Base-by-base conservation (phyloP, 2,329 filamentous ascomycete genomes). In the Colletotrichum siamense region DNA sequence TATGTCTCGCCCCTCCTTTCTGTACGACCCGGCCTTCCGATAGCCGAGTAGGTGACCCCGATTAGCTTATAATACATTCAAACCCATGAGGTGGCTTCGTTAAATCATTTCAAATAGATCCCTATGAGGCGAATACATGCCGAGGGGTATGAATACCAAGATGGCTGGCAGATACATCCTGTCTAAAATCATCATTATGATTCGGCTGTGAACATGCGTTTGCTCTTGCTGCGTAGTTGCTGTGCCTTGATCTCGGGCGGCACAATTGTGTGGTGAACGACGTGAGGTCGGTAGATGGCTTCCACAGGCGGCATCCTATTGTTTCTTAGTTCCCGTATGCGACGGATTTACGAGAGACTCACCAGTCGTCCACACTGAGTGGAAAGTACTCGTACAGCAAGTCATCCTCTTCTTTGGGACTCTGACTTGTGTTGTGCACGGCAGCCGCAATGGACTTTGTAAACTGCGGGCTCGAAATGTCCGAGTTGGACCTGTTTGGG, bases 381-480 rank as follows among this genome's bases (percentile, higher is more conserved):
- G 96, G 96, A 79, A 99, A 98, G 82, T 99, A 98, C 85, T 99
- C 96, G 82, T 98, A 98, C 22, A 98, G 87, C 79, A 96, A 87
- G 84, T 98, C 96, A 1, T 93, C 93, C 79, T 94, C 94, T 80
- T 98, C 95, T 78, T 93, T 86, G 39, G 94, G 89, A 82, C 94
- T 93, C 82, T 91, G 90, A 79, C 88, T 89, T 62, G 81, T 79
- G 69, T 84, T 84, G 26, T 85, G 84, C 6, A 82, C 84, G 3
- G 82, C 81, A 12, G 81, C 80, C 8, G 82, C 78, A 73, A 83
- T 79, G 77, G 78, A 75, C 78, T 88, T 89, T n/a, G 83, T 78
- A n/a, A 86, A 84, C 62, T 86, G 86, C 3, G 90, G 90, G 77
- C 90, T 92, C 30, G 88, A 86, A 55, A 89, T 81, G 74, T 91